Evolutionary conservation across 495 filamentous ascomycete genomes (phyloP).

Genomic region (Amniculicola lignicola): DNA sequence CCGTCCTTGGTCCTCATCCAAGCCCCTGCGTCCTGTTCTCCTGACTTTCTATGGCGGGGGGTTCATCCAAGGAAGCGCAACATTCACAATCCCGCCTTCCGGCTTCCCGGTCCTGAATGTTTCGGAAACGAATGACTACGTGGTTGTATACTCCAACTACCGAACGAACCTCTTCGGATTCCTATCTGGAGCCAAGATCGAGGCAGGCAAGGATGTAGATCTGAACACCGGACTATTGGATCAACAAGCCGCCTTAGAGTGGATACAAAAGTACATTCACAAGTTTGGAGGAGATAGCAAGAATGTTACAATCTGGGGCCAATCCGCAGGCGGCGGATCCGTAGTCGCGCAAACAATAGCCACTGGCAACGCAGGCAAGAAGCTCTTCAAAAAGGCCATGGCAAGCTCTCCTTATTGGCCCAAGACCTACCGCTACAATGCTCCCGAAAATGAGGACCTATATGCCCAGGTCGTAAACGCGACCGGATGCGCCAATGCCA

Average conservation of each 20-base stretch:
- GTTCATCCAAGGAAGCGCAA: constrained; percentile 58
- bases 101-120: constrained; percentile 57
- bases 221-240: constrained; percentile 38
- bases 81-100: constrained; percentile 53
- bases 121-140: constrained; percentile 47
- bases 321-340: constrained; percentile 53
- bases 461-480: constrained; percentile 47
- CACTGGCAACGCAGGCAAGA: constrained; percentile 40
- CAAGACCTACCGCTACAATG: constrained; percentile 54
- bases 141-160: constrained; percentile 55
- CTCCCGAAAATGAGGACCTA: constrained; percentile 46
- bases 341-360: constrained; percentile 57
- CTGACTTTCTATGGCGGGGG: constrained; percentile 61
- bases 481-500: constrained; percentile 47
- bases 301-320: constrained; percentile 43
- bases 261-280: constrained; percentile 37
- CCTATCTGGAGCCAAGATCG: constrained; percentile 53
- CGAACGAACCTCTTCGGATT: constrained; percentile 60
- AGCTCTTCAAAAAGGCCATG: constrained; percentile 49
- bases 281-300: constrained; percentile 36
- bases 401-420: constrained; percentile 62
- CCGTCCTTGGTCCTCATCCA: constrained; percentile 47
- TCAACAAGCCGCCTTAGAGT: constrained; percentile 35
- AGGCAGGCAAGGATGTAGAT: constrained; percentile 46
- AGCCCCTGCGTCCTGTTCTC: constrained; percentile 50